Evolutionary conservation across 2,329 filamentous ascomycete genomes (phyloP).

Genomic region (Sclerotinia minor): DNA sequence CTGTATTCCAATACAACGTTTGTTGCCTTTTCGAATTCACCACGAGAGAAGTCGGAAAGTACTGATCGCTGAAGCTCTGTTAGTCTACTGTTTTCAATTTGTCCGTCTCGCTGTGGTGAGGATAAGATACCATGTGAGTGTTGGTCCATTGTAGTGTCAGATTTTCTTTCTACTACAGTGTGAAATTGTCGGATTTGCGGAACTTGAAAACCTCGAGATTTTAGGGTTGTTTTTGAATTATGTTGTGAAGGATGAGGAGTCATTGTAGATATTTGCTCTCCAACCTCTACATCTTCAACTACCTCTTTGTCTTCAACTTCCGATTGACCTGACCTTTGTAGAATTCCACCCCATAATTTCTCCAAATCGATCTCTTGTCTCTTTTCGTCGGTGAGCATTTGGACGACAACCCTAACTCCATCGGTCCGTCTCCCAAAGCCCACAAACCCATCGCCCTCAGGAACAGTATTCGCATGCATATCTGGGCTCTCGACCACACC

Average conservation of each 20-base stretch:
- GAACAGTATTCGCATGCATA: conserved; percentile 44
- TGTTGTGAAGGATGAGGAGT: neutral
- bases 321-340: conserved; percentile 30
- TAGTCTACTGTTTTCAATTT: conserved; percentile 24
- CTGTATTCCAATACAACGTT: conserved; percentile 25
- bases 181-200: conserved; percentile 27
- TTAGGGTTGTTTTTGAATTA: neutral
- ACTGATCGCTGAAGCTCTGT: conserved; percentile 23
- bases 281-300: conserved; percentile 1
- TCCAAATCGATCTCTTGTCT: conserved; percentile 66
- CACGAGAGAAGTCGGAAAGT: conserved; percentile 24
- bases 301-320: conserved; percentile 20
- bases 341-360: conserved; percentile 53
- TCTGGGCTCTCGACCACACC: conserved; percentile 64
- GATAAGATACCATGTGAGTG: conserved; percentile 14
- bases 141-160: neutral
- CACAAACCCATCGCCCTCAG: conserved; percentile 59
- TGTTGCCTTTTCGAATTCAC: conserved; percentile 32
- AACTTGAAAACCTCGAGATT: conserved; percentile 20
- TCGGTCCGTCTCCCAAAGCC: conserved; percentile 68
- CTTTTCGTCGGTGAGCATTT: conserved; percentile 72
- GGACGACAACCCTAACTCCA: conserved; percentile 65
- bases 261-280: neutral
- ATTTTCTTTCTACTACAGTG: conserved; percentile 23
- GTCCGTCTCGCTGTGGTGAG: conserved; percentile 20